phyloP scores from a whole-genome alignment of 441 rosid species.

The Syzygium syzygioides region DNA sequence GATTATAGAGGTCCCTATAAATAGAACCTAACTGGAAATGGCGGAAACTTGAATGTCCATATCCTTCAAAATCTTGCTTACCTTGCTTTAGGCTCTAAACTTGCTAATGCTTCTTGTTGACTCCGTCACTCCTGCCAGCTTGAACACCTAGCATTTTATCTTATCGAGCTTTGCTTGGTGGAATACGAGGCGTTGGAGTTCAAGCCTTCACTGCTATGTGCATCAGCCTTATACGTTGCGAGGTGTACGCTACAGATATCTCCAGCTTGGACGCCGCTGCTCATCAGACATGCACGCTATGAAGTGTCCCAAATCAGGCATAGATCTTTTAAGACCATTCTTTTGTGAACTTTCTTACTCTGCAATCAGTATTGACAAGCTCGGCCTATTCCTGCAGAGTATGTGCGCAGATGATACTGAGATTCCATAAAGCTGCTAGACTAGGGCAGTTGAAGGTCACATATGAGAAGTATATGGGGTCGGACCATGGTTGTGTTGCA shows the following conservation, averaged over 20 bases:
- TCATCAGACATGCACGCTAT: conserved; percentile 55
- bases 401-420: conserved; percentile 70
- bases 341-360: not conserved
- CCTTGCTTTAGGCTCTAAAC: not conserved
- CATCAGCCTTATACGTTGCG: conserved; percentile 81
- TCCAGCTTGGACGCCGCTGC: conserved; percentile 79
- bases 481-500: conserved; percentile 46
- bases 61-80: not conserved
- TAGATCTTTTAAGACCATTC: not conserved
- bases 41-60: not conserved
- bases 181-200: conserved; percentile 72
- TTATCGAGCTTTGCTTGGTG: conserved; percentile 74
- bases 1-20: not conserved
- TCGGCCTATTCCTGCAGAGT: conserved; percentile 38
- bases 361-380: not conserved
- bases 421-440: conserved; percentile 62
- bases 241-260: conserved; percentile 54
- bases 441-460: conserved; percentile 59
- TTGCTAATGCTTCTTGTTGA: not conserved
- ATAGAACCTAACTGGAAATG: not conserved
- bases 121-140: conserved; percentile 38
- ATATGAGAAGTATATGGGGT: conserved; percentile 59
- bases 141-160: conserved; percentile 82
- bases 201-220: conserved; percentile 84
- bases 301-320: conserved; percentile 64